phyloP scores from a whole-genome alignment of 1,139 yeast genomes.

The Hyphopichia pseudoburtonii region DNA sequence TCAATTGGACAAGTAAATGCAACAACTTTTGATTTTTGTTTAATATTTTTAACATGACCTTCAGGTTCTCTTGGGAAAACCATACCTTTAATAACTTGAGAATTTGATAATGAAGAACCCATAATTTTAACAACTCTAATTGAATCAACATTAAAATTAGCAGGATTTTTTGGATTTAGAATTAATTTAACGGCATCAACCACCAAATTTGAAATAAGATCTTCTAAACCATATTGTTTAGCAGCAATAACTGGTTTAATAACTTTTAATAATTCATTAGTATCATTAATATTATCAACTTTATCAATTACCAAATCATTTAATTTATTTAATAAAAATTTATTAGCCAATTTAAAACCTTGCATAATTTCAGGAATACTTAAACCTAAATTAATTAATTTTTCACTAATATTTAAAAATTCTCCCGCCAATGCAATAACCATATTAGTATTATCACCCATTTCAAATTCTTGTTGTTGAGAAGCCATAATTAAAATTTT shows the following conservation, averaged over 20 bases:
- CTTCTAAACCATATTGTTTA: conserved; percentile 90
- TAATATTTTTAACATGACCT: conserved; percentile 72
- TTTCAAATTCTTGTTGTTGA: conserved; percentile 91
- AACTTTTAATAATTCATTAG: conserved; percentile 65
- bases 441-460: conserved; percentile 52
- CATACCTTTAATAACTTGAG: conserved; percentile 92
- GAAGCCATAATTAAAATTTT: conserved; percentile 95
- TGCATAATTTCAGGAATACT: conserved; percentile 88
- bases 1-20: conserved; percentile 94
- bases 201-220: conserved; percentile 72
- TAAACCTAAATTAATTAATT: conserved; percentile 78
- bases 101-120: conserved; percentile 79
- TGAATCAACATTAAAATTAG: conserved; percentile 79
- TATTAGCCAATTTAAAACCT: conserved; percentile 83
- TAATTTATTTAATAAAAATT: conserved; percentile 66
- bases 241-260: conserved; percentile 88
- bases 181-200: conserved; percentile 82
- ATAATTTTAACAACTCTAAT: conserved; percentile 93
- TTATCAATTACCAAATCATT: conserved; percentile 65
- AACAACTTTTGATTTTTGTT: conserved; percentile 73
- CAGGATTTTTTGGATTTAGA: conserved; percentile 63
- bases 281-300: conserved; percentile 56
- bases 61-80: conserved; percentile 97
- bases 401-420: conserved; percentile 78
- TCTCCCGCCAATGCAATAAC: conserved; percentile 81